Evolutionary conservation across 768 basidiomycete species (phyloP), one percentile per base, ranked within the genome.

Genomic region (Galerina sulciceps): DNA sequence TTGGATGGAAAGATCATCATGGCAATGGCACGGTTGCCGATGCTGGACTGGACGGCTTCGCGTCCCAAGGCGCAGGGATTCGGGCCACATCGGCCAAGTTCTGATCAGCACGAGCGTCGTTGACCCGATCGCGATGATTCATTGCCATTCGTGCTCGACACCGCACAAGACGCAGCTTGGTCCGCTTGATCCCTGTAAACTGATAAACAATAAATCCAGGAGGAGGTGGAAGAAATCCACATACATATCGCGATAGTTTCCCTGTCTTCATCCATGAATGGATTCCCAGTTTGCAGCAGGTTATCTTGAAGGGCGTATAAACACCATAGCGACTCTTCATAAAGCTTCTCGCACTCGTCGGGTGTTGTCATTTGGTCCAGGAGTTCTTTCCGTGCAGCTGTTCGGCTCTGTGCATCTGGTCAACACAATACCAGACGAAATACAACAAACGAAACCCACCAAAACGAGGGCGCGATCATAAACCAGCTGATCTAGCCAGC

Each of bases 321-420:
- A 69, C 95, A 91, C 94, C 94, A 97, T 8, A 99, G 73, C 0
- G 94, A 93, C 66, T 94, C 94, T 67, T 98, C 96, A 73, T 99
- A 99, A 37, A 96, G 79, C 71, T 90, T 91, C 78, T 97, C 94
- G 71, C 94, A 96, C 68, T 93, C 90, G 62, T 90, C 84, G 0
- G 91, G 87, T 26, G 84, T 84, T 43, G 80, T 79, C 38, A 87
- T 88, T 68, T 90, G 85, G 68, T 94, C 93, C 10, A 92, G 76
- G 0, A 98, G 81, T 68, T 99, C 96, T 66, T 94, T 94, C 45
- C 90, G 83, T 1, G 96, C 96, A 38, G 96, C 96, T 0, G 88
- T 90, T 5, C 96, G 91, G 65, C 94, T 96, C 96, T 98, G 74
- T 17, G 15, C 6, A 22, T 15, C 6, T 10, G 15, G n/a, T 31